Conservation (phyloP, 2,329 filamentous ascomycete species). For the Curvularia spicifera region DNA sequence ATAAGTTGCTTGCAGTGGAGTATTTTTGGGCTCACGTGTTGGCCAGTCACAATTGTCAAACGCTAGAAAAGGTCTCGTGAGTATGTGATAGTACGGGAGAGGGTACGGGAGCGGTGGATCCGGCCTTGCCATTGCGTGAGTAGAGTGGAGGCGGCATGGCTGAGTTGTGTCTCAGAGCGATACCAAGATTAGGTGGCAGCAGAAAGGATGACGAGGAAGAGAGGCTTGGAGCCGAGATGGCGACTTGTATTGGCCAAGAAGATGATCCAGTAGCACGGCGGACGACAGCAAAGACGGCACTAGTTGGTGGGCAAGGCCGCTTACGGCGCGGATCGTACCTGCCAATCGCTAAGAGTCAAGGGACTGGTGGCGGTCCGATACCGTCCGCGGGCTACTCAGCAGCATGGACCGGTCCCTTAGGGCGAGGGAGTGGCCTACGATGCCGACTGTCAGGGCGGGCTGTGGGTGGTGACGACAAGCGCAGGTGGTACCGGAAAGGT, state of each 20-base stretch:
- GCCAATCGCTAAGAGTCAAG: constrained; percentile 41
- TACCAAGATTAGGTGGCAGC: constrained; percentile 36
- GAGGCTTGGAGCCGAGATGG: constrained; percentile 35
- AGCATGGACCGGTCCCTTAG: constrained; percentile 27
- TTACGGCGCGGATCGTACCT: constrained; percentile 43
- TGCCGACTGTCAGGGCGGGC: constrained; percentile 26
- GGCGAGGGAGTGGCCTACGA: constrained; percentile 29
- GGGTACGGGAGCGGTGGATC: constrained; percentile 29
- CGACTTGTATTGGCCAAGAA: constrained; percentile 43
- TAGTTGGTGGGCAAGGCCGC: constrained; percentile 38
- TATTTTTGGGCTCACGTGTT: constrained; percentile 31
- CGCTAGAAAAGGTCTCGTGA: constrained; percentile 40
- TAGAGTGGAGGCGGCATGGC: constrained; percentile 38
- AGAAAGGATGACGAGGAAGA: constrained; percentile 41
- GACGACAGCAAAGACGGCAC: constrained; percentile 42
- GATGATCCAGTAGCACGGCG: constrained; percentile 41
- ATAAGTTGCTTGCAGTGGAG: constrained; percentile 17
- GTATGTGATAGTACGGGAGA: constrained; percentile 12
- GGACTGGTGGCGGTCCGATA: constrained; percentile 38
- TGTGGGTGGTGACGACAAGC: constrained; percentile 29
- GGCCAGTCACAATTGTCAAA: constrained; percentile 53
- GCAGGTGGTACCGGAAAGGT: constrained; percentile 39
- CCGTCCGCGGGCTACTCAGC: constrained; percentile 38
- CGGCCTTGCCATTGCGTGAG: constrained; percentile 29
- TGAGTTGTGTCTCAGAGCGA: constrained; percentile 41